Conservation (phyloP, 805 yeast genomes). For the Sungouiella blattae region DNA sequence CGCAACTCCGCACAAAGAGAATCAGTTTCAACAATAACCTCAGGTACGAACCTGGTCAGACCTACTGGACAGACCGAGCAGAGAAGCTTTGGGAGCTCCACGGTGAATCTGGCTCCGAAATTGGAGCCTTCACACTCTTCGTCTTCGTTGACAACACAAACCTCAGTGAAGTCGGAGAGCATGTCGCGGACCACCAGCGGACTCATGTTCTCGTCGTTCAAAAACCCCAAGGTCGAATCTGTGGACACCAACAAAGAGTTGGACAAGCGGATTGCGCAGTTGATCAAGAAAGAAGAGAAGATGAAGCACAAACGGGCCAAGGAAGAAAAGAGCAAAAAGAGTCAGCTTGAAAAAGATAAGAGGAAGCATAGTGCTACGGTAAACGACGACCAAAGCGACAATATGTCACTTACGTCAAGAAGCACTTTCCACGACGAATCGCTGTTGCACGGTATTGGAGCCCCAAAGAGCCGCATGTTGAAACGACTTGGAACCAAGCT, state of each 20-base stretch:
- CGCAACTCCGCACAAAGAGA: not conserved
- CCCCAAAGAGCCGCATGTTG: conserved; percentile 1
- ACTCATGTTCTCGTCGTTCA: conserved; percentile 27
- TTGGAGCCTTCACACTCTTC: conserved; percentile 9
- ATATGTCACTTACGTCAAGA: not conserved
- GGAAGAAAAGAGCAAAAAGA: conserved; percentile 9
- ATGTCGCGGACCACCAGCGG: not conserved
- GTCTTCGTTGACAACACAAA: conserved; percentile 10
- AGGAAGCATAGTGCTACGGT: conserved; percentile 4
- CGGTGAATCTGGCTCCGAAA: not conserved
- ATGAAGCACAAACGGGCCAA: conserved; percentile 15
- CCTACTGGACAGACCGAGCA: not conserved
- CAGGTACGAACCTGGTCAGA: not conserved
- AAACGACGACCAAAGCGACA: not conserved
- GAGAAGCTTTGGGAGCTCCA: not conserved
- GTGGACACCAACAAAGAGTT: conserved; percentile 22
- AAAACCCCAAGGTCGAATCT: conserved; percentile 20
- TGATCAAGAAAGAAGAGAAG: conserved; percentile 31
- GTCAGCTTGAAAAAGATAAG: conserved; percentile 11
- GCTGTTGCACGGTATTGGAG: conserved; percentile 1
- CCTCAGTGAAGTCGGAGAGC: conserved; percentile 4
- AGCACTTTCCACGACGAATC: not conserved
- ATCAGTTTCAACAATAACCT: not conserved
- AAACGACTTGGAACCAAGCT: conserved; percentile 1
- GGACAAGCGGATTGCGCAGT: conserved; percentile 30